Base-by-base conservation (phyloP, 495 filamentous ascomycete genomes). In the Hamigera avellanea region DNA sequence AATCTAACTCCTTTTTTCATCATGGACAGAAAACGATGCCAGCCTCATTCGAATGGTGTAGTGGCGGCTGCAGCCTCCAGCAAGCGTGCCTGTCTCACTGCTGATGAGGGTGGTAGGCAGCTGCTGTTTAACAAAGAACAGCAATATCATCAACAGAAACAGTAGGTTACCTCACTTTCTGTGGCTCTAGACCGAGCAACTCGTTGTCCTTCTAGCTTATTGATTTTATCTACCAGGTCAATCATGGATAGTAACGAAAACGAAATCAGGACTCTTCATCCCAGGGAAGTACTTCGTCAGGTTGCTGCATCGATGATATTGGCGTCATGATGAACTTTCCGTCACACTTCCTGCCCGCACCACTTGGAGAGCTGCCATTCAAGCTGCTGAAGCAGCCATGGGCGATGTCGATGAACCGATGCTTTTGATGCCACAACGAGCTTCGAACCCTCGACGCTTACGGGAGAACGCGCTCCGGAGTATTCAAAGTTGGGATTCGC, bases 261-360 rank as follows among this genome's bases (percentile, higher is more conserved):
- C 8, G 30, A 30, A 30, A 6, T 30, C 14, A 32, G 9, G 14
- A 33, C 29, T n/a, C 35, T 34, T 5, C 41, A 44, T 35, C 41
- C 41, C 26, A 14, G 36, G 32, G 32, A 44, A n/a, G 30, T 44
- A n/a, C 41, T 44, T 10, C 35, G 35, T 13, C 41, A 44, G 32
- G 32, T 39, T 36, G 41, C 41, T 16, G 23, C 26, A 15, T 26
- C 35, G 19, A 33, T 39, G 31, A 43, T n/a, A 43, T 33, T 8
- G 30, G 27, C 27, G 33, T 21, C 15, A 38, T 15, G 35, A 44
- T 35, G 41, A 39, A 14, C 41, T 44, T 25, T 44, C 41, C 29
- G 36, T 44, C 14, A 44, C 41, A 8, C 19, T 44, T 31, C 41
- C 41, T 32, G 41, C 26, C 5, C 41, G 39, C 25, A 39, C 41